phyloP scores from a whole-genome alignment of 495 filamentous ascomycete genomes.

The Daldinia grandis region DNA sequence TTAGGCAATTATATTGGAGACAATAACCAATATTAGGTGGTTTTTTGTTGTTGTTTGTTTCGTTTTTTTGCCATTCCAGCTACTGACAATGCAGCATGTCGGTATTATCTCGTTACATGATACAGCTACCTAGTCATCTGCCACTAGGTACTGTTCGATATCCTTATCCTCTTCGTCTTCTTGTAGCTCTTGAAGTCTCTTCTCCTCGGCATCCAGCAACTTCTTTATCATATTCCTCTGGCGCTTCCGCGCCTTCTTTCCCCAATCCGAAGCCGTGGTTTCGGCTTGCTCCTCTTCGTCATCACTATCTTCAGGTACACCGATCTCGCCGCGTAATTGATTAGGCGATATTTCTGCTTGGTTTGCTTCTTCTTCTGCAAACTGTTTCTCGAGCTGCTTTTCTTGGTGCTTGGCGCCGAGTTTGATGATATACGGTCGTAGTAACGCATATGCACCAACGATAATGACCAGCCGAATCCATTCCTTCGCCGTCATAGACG shows the following conservation, averaged over 20 bases:
- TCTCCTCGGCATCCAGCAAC: conserved; percentile 61
- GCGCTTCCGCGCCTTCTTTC: conserved; percentile 68
- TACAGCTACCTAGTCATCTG: conserved; percentile 10
- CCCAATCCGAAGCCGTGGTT: conserved; percentile 57
- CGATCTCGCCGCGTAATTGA: conserved; percentile 59
- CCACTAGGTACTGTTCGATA: conserved; percentile 72
- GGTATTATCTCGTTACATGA: not conserved
- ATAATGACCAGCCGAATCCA: conserved; percentile 70
- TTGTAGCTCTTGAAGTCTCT: conserved; percentile 51
- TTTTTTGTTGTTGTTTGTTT: too few species aligned
- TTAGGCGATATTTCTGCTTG: conserved; percentile 57
- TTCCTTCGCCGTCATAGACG: conserved; percentile 60
- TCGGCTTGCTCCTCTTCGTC: conserved; percentile 48
- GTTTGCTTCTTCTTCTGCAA: conserved; percentile 49
- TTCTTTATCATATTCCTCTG: conserved; percentile 68
- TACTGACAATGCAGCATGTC: not conserved
- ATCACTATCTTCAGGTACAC: conserved; percentile 65
- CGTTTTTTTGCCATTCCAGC: not conserved
- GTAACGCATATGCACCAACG: conserved; percentile 67
- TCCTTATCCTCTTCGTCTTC: conserved; percentile 72
- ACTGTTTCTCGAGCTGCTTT: conserved; percentile 54
- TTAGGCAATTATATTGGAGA: not conserved
- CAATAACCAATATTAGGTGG: not conserved
- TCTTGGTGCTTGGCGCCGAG: conserved; percentile 55
- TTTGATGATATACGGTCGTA: conserved; percentile 72